Conservation (phyloP, 495 filamentous ascomycete species). For the Neurospora terricola region DNA sequence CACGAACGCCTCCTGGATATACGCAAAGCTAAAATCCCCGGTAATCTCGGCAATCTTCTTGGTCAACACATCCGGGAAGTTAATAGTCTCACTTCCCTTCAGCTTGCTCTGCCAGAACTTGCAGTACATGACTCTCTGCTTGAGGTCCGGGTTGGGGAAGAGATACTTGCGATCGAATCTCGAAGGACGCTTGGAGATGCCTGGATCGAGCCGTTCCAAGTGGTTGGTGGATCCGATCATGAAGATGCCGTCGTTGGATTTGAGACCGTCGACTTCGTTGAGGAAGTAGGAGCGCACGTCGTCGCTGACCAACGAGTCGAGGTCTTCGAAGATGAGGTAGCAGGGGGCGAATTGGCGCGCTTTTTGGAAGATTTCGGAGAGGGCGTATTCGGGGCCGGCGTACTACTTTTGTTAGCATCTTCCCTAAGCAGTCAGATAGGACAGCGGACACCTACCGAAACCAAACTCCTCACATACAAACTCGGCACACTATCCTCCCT, state of each 20-base stretch:
- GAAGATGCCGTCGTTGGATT: conserved; percentile 56
- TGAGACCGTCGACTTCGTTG: conserved; percentile 62
- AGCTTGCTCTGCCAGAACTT: conserved; percentile 52
- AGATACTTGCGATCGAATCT: conserved; percentile 57
- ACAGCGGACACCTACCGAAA: conserved; percentile 15
- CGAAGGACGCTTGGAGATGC: conserved; percentile 53
- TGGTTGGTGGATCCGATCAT: conserved; percentile 58
- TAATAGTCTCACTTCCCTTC: conserved; percentile 38
- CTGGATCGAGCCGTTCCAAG: conserved; percentile 48
- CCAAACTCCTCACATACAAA: conserved; percentile 28
- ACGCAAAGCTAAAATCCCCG: conserved; percentile 53
- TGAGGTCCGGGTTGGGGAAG: conserved; percentile 44
- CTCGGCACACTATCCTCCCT: conserved; percentile 25
- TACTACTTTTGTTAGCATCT: conserved; percentile 11
- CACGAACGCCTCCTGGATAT: conserved; percentile 56
- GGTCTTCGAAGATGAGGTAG: conserved; percentile 53
- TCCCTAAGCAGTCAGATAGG: no score
- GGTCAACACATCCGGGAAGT: conserved; percentile 46
- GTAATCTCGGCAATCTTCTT: conserved; percentile 48
- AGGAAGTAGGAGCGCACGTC: conserved; percentile 53
- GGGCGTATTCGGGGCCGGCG: conserved; percentile 33
- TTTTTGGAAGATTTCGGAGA: conserved; percentile 38
- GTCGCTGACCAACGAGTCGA: conserved; percentile 50
- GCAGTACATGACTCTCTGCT: conserved; percentile 47
- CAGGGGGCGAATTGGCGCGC: conserved; percentile 44